These are phyloP conservation scores for Calonectria multiphialidica DNA, from an alignment of 2,329 filamentous ascomycete species.

Conservation along the genomic window DNA sequence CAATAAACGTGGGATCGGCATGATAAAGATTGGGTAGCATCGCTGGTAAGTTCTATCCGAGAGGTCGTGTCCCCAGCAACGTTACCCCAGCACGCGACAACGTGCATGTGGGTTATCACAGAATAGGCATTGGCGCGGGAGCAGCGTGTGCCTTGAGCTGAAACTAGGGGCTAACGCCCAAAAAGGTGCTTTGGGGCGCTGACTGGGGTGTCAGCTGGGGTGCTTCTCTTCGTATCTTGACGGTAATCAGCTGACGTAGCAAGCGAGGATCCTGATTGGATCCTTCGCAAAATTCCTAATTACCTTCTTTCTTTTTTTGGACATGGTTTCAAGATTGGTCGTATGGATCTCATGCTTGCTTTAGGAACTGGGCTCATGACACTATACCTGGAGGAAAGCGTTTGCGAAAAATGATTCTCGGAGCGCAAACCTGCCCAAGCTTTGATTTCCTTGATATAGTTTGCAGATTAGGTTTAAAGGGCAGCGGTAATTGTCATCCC, in stretches of 20 bases:
- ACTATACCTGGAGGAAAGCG: no score
- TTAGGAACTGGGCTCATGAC: no score
- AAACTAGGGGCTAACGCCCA: background rate
- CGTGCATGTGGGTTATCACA: background rate
- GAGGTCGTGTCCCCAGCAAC: background rate
- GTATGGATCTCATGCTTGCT: no score
- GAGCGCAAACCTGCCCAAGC: no score
- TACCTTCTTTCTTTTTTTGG: no score
- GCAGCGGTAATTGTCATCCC: no score
- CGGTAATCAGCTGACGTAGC: background rate
- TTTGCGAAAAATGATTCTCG: no score
- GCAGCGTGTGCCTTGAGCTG: background rate
- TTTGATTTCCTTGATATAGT: no score
- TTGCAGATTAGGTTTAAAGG: no score
- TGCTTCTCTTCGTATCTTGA: background rate
- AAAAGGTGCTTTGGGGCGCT: background rate
- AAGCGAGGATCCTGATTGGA: background rate
- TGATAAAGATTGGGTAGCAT: background rate
- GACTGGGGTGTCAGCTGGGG: background rate
- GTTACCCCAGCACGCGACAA: background rate
- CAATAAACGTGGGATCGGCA: background rate
- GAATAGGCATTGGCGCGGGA: background rate
- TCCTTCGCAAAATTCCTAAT: no score
- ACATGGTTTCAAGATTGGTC: no score
- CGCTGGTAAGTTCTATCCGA: background rate